Conservation (phyloP, 2,329 filamentous ascomycete genomes). For the Cytospora piceicola region DNA sequence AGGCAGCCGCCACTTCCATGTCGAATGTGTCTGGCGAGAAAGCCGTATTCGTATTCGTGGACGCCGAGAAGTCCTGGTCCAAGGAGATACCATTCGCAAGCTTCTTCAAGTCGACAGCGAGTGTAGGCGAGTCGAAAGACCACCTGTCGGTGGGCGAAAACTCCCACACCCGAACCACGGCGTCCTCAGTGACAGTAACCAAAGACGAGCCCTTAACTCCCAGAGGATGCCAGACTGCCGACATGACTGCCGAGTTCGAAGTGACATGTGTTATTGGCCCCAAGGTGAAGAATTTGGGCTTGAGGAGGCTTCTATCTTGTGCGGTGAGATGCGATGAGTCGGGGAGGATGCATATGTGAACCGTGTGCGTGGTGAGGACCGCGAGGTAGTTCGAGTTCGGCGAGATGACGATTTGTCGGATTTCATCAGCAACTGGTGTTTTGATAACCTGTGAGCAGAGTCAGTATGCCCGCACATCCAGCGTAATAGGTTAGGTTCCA, state of each 20-base stretch:
- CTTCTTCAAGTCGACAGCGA: conserved; percentile 87
- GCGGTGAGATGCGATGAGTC: conserved; percentile 76
- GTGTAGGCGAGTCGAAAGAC: conserved; percentile 81
- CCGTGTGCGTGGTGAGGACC: conserved; percentile 82
- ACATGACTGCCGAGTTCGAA: conserved; percentile 78
- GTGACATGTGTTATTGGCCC: conserved; percentile 91
- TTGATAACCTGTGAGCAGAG: conserved; percentile 65
- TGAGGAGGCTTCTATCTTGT: conserved; percentile 69
- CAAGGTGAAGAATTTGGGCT: conserved; percentile 86
- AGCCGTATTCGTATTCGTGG: conserved; percentile 73
- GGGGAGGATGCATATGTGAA: conserved; percentile 85
- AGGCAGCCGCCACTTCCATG: conserved; percentile 90
- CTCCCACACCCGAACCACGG: conserved; percentile 89
- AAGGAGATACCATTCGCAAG: conserved; percentile 81
- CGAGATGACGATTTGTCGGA: conserved; percentile 83
- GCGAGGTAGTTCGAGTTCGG: conserved; percentile 82
- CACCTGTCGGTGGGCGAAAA: conserved; percentile 80
- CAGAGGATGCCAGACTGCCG: conserved; percentile 89
- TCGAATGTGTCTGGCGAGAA: conserved; percentile 91
- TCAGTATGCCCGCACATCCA: conserved; percentile 14
- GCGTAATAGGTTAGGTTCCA: neutral
- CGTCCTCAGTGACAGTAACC: conserved; percentile 86
- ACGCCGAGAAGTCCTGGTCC: conserved; percentile 82
- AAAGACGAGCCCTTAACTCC: conserved; percentile 80
- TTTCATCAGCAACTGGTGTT: conserved; percentile 77